A percentile compares a stretch with the other conserved stretches of the same genome.
phyloP scores from a whole-genome alignment of 164 flowering plant species.

The Tetracentron sinense region DNA sequence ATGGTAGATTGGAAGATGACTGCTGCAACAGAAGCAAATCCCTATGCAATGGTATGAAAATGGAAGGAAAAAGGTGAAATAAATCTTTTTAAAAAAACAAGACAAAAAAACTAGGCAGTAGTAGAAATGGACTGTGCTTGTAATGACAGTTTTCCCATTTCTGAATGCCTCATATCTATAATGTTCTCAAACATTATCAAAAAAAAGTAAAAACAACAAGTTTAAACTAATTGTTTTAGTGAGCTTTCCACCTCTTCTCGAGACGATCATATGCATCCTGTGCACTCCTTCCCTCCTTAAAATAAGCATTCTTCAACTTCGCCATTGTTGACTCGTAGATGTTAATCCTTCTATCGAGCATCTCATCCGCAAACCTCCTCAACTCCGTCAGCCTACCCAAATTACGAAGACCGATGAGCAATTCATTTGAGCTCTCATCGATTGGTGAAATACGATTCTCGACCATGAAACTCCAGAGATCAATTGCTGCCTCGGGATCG shows the following conservation, averaged over 20 bases:
- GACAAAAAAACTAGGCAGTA: not conserved
- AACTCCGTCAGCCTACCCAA: conserved; percentile 49
- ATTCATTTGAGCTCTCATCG: conserved; percentile 52
- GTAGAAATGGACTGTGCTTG: not conserved
- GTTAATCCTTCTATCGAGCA: conserved; percentile 48
- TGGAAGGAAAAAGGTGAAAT: not conserved
- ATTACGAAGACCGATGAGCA: conserved; percentile 55
- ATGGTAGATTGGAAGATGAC: not conserved
- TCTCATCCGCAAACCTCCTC: conserved; percentile 44
- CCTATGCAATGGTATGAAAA: not conserved
- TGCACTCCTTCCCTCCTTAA: conserved; percentile 42
- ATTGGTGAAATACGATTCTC: conserved; percentile 41
- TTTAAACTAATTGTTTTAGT: not conserved
- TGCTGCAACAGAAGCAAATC: not conserved
- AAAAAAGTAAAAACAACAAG: not conserved
- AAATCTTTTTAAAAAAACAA: not conserved
- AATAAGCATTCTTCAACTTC: conserved; percentile 45
- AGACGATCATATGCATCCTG: conserved; percentile 46
- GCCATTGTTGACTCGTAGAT: conserved; percentile 62
- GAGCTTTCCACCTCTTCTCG: conserved; percentile 51
- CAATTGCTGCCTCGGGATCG: conserved; percentile 64
- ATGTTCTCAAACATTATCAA: not conserved
- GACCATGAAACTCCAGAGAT: conserved; percentile 62
- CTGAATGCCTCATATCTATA: not conserved
- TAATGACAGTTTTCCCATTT: not conserved